Conservation (phyloP, 805 yeast genomes). For the Barnettozyma pratensis region DNA sequence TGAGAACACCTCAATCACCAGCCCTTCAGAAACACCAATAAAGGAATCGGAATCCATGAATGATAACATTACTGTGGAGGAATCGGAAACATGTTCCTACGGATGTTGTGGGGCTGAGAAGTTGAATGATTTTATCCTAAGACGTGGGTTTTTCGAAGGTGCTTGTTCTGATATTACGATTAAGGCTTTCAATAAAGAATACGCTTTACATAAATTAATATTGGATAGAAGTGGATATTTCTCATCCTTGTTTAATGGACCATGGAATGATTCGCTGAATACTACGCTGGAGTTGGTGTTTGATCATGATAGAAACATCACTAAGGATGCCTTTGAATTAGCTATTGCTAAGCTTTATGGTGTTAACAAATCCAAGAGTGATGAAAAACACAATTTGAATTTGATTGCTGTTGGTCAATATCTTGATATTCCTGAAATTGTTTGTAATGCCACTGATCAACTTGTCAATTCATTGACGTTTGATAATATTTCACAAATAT, state of each 20-base stretch:
- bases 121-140: constrained; percentile 29
- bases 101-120: constrained; percentile 25
- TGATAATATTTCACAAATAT: constrained; percentile 31
- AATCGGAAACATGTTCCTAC: constrained; percentile 19
- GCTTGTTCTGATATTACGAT: constrained; percentile 44
- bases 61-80: not conserved
- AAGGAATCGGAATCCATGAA: constrained; percentile 5
- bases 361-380: constrained; percentile 28
- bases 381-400: constrained; percentile 31
- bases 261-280: constrained; percentile 33
- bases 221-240: constrained; percentile 45
- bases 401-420: constrained; percentile 48
- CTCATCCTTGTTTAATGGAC: constrained; percentile 36
- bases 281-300: constrained; percentile 29
- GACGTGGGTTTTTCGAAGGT: constrained; percentile 39
- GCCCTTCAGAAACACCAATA: not conserved
- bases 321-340: constrained; percentile 42
- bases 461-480: constrained; percentile 32
- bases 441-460: constrained; percentile 37
- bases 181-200: constrained; percentile 39
- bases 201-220: constrained; percentile 41
- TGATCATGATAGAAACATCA: constrained; percentile 36
- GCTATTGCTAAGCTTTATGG: constrained; percentile 46
- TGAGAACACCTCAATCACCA: not conserved
- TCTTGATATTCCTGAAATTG: constrained; percentile 40